Percentiles rank a stretch among this genome's conserved stretches.
These are phyloP conservation scores for Saturnispora gosingensis DNA, from an alignment of 805 yeast species.

Conservation along the genomic window DNA sequence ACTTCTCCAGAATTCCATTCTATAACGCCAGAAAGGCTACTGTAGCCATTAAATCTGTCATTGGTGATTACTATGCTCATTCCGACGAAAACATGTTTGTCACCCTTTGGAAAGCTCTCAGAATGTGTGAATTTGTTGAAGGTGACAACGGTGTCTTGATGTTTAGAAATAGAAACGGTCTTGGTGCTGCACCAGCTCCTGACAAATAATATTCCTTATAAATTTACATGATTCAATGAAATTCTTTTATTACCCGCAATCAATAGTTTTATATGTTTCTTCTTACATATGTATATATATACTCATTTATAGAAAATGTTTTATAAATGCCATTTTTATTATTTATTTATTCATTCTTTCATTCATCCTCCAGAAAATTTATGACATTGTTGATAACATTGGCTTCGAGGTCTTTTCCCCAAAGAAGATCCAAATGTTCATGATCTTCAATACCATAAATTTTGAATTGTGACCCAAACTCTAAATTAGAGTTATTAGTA, in stretches of 20 bases:
- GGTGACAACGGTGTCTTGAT: slow-evolving; percentile 57
- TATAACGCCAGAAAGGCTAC: slow-evolving; percentile 47
- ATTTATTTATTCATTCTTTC: not conserved
- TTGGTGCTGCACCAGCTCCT: slow-evolving; percentile 29
- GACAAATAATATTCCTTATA: not conserved
- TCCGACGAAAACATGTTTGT: slow-evolving; percentile 49
- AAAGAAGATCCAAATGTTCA: slow-evolving; percentile 85
- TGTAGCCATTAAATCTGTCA: slow-evolving; percentile 40
- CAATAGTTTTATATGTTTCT: not conserved
- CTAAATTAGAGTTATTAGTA: not conserved
- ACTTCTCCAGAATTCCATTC: slow-evolving; percentile 46
- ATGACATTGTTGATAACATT: slow-evolving; percentile 37
- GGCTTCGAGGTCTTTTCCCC: slow-evolving; percentile 69
- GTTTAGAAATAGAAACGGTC: slow-evolving; percentile 51
- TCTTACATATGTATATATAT: not conserved
- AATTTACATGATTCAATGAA: not conserved
- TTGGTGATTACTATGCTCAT: slow-evolving; percentile 43
- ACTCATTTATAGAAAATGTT: not conserved
- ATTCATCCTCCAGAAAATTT: slow-evolving; percentile 16
- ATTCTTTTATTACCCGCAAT: not conserved
- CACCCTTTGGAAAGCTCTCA: slow-evolving; percentile 46
- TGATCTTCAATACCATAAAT: slow-evolving; percentile 51
- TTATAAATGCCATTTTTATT: not conserved
- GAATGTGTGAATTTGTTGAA: slow-evolving; percentile 65
- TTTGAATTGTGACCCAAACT: not conserved